These are phyloP conservation scores for Xylaria hypoxylon DNA, from an alignment of 2,329 filamentous ascomycete species.

Conservation along the genomic window DNA sequence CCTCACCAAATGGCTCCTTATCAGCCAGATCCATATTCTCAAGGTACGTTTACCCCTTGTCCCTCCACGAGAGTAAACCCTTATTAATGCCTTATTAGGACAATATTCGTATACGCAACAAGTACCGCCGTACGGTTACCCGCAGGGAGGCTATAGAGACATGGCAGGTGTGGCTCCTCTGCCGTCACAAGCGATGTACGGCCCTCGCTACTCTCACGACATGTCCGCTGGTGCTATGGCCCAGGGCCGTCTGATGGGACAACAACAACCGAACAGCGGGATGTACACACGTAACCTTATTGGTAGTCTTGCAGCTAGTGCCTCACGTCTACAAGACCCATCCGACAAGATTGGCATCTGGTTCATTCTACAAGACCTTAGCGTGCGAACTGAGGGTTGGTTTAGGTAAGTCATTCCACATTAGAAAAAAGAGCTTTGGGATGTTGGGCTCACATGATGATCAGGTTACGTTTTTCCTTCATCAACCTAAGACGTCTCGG, in stretches of 20 bases:
- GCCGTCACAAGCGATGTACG: slow-evolving; percentile 49
- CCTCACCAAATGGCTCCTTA: slow-evolving; percentile 47
- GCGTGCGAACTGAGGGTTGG: slow-evolving; percentile 89
- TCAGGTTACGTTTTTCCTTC: slow-evolving; percentile 76
- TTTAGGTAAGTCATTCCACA: slow-evolving; percentile 75
- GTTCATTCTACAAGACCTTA: slow-evolving; percentile 96
- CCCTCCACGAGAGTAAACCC: slow-evolving; percentile 8
- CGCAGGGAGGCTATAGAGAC: slow-evolving; percentile 46
- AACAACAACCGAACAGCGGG: slow-evolving; percentile 68
- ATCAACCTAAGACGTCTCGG: slow-evolving; percentile 79
- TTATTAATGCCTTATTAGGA: slow-evolving; percentile 35
- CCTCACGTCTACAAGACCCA: slow-evolving; percentile 83
- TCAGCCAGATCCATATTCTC: slow-evolving; percentile 46
- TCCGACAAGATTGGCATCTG: slow-evolving; percentile 88
- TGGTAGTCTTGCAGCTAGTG: slow-evolving; percentile 88
- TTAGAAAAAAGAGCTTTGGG: not conserved
- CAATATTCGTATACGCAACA: slow-evolving; percentile 48
- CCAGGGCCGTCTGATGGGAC: slow-evolving; percentile 52
- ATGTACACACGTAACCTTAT: slow-evolving; percentile 98
- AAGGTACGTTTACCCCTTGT: slow-evolving; percentile 40
- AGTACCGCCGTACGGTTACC: slow-evolving; percentile 47
- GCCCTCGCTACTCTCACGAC: slow-evolving; percentile 52
- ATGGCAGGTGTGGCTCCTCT: slow-evolving; percentile 46
- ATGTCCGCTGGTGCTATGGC: slow-evolving; percentile 54
- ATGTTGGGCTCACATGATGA: slow-evolving; percentile 28